Base-by-base conservation (phyloP, 768 basidiomycete genomes). In the Serendipita vermifera region DNA sequence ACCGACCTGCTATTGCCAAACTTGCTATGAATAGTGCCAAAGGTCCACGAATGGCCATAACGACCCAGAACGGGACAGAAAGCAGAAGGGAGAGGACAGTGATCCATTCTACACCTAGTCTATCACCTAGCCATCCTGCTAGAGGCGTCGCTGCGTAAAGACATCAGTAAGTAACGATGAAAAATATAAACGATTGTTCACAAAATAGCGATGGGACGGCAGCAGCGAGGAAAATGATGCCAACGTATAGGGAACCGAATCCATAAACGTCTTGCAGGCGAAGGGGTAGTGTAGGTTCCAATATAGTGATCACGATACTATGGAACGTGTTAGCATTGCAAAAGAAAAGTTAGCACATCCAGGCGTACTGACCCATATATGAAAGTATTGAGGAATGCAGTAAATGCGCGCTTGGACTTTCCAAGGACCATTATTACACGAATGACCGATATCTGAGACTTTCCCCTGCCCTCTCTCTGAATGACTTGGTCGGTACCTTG, bases 201-300 rank as follows among this genome's bases (percentile, higher is more conserved):
- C 85, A 83, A 56, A 85, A 68, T 15, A 87, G 63, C 0, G 79
- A 77, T 1, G 83, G 85, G 4, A 83, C 67, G 24, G 82, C 76
- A 6, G 76, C 74, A 5, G 79, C 83, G 57, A 87, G 68, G 64
- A 80, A 82, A 14, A 84, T 74, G n/a, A 86, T 61, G 4, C 85
- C 85, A 7, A 84, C 79, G 64, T 68, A 65, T n/a, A 63, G 64
- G 0, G 80, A 71, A 55, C 72, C 59, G 36, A 77, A 71, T 3
- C 66, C 65, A 76, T 79, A 83, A 5, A 73, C 59, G 9, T 63
- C 62, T 59, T 78, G 74, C 33, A 82, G 63, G 58, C 77, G 78
- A 26, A 82, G 64, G 1, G 81, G 79, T 33, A 83, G 67, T 4
- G 79, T 70, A 14, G 82, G 78, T 53, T 82, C 82, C 61, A 74